Percentiles rank a stretch among this genome's conserved stretches.
phyloP scores from a whole-genome alignment of 345 rosid genomes.

The Cardamine chenopodiifolia region DNA sequence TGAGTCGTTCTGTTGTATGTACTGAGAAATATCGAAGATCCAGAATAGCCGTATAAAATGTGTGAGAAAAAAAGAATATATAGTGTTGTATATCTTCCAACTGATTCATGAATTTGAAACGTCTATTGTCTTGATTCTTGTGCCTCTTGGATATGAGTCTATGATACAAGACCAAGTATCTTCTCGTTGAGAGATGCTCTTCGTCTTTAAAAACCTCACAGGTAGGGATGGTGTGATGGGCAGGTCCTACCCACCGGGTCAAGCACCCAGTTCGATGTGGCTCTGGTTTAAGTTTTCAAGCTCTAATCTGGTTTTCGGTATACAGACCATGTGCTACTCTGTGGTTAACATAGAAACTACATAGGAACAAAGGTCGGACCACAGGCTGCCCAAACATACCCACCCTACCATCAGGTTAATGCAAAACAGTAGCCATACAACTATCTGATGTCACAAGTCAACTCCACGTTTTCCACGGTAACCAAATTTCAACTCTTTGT shows the following conservation, averaged over 20 bases:
- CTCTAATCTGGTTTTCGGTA: background rate
- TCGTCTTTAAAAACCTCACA: background rate
- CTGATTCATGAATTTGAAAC: slow-evolving; percentile 11
- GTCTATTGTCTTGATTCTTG: slow-evolving; percentile 6
- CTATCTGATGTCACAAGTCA: background rate
- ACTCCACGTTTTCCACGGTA: background rate
- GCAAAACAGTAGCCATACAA: background rate
- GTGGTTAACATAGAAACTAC: background rate
- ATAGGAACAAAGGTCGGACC: background rate
- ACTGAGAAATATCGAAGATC: background rate
- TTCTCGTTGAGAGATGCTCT: background rate
- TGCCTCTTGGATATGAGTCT: slow-evolving; percentile 10
- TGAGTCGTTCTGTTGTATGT: slow-evolving; percentile 24
- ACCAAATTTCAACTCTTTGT: background rate
- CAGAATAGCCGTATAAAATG: background rate
- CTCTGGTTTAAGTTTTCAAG: background rate
- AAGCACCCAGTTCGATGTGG: background rate
- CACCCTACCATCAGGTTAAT: background rate
- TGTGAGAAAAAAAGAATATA: slow-evolving; percentile 1
- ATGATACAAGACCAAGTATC: background rate
- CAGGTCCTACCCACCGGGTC: background rate
- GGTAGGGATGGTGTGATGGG: background rate
- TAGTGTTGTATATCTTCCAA: slow-evolving; percentile 2
- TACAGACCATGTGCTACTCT: background rate
- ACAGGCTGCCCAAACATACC: background rate